Percentiles rank a stretch among this genome's conserved stretches.
phyloP scores from a whole-genome alignment of 106 monocot genomes.

The Dioscorea zingiberensis region DNA sequence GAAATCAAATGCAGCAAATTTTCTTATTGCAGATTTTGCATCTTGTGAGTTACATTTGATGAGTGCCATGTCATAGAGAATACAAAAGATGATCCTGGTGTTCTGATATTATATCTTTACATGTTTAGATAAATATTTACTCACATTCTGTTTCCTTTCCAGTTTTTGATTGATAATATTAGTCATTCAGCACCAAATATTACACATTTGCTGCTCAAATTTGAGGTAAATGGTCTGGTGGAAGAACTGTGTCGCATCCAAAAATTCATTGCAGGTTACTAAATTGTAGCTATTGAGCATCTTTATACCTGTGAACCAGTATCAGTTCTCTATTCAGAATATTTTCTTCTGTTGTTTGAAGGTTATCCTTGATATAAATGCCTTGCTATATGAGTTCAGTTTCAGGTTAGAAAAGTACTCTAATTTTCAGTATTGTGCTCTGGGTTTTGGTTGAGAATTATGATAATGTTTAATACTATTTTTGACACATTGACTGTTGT shows the following conservation, averaged over 20 bases:
- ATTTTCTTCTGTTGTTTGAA: constrained; percentile 72
- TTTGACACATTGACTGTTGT: constrained; percentile 62
- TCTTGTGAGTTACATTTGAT: constrained; percentile 88
- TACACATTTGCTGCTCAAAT: constrained; percentile 86
- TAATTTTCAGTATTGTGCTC: neutral
- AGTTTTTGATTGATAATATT: constrained; percentile 96
- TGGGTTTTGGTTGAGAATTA: neutral
- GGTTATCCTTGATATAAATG: constrained; percentile 86
- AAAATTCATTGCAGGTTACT: constrained; percentile 85
- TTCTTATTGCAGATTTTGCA: constrained; percentile 80
- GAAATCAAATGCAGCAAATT: constrained; percentile 63
- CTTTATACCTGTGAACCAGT: neutral
- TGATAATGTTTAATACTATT: neutral
- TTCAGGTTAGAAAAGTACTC: constrained; percentile 52
- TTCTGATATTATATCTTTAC: constrained; percentile 84
- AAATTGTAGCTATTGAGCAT: neutral
- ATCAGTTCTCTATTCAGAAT: neutral
- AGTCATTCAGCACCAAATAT: constrained; percentile 76
- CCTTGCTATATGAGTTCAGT: constrained; percentile 70
- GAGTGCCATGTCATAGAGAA: constrained; percentile 58
- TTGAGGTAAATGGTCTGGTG: constrained; percentile 70
- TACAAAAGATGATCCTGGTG: constrained; percentile 78
- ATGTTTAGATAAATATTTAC: neutral
- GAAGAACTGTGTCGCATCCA: constrained; percentile 72
- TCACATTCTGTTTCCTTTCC: constrained; percentile 8